Percentiles rank a stretch among this genome's conserved stretches.
Evolutionary conservation across 2,329 filamentous ascomycete species (phyloP).

Genomic region (Alternaria gaisen): DNA sequence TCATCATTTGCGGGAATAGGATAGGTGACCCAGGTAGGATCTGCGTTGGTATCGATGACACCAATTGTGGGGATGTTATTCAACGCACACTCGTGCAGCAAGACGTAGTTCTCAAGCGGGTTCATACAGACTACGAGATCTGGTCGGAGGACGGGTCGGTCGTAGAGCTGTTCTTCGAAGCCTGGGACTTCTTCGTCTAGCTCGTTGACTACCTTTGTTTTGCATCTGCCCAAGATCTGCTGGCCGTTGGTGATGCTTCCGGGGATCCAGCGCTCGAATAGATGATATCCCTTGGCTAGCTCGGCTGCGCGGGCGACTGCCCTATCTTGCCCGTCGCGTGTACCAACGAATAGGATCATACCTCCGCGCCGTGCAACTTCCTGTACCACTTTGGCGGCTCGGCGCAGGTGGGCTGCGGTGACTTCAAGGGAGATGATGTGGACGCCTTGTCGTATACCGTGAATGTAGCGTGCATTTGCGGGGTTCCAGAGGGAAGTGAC

Average conservation of each 20-base stretch:
- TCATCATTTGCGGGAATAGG: slow-evolving; percentile 97
- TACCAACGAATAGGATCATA: slow-evolving; percentile 90
- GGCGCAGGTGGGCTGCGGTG: slow-evolving; percentile 87
- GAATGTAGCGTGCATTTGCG: slow-evolving; percentile 91
- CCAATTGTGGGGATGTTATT: slow-evolving; percentile 94
- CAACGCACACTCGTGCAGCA: slow-evolving; percentile 89
- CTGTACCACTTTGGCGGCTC: slow-evolving; percentile 90
- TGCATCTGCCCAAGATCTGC: slow-evolving; percentile 78
- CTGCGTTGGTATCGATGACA: slow-evolving; percentile 90
- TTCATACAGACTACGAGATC: slow-evolving; percentile 94
- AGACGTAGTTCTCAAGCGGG: slow-evolving; percentile 87
- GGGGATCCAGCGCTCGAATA: slow-evolving; percentile 93
- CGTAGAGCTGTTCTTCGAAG: slow-evolving; percentile 71
- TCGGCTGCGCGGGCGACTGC: slow-evolving; percentile 83
- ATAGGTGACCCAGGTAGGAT: slow-evolving; percentile 95
- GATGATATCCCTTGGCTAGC: slow-evolving; percentile 79
- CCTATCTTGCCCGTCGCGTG: slow-evolving; percentile 79
- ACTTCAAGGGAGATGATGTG: slow-evolving; percentile 93
- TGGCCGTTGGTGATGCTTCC: slow-evolving; percentile 93
- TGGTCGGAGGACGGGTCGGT: slow-evolving; percentile 75
- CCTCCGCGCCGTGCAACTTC: slow-evolving; percentile 85
- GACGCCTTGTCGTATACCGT: slow-evolving; percentile 84
- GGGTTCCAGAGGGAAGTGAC: slow-evolving; percentile 93
- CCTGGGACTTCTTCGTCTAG: slow-evolving; percentile 70
- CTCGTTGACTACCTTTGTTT: slow-evolving; percentile 79